Base-by-base conservation (phyloP, 768 basidiomycete species). In the Solioccasus polychromus region DNA sequence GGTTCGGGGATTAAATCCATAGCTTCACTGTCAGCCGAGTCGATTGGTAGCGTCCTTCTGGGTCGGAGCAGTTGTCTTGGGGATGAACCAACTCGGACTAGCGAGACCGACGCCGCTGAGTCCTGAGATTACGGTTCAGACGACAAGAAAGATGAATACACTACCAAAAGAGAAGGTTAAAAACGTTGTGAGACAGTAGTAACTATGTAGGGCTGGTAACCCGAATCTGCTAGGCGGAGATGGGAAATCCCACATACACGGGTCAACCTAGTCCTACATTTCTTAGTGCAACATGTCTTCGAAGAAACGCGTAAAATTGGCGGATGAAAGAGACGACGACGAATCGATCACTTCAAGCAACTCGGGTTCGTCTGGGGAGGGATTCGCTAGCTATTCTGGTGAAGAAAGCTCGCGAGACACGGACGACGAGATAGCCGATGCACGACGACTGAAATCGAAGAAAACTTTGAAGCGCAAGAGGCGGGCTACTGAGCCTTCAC, bases 391-490 rank as follows among this genome's bases (percentile, higher is more conserved):
- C 29, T 40, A 39, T 23, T 12, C 31, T 25, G 53, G 66, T 50
- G 56, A 61, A 37, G 57, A 50, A 28, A 52, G 44, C 30, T 70
- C 67, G 17, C 61, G 62, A 17, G 75, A 82, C 55, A 83, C 80
- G 17, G 82, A 79, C 8, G 83, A 85, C 53, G 84, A 88, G 59
- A 79, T 88, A 39, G 73, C 73, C 14, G 68, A 67, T 3, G 61
- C 77, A 41, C 77, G 79, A 54, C 67, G 62, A 35, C 61, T 68
- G 59, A 91, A 90, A 64, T 91, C 89, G 14, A 81, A 77, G 45
- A 84, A 89, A 64, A 92, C 89, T 0, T 67, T 78, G 42, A 92
- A 92, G 65, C 78, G 90, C 55, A 92, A 91, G 74, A 76, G 85
- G 25, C 74, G 90, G 45, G 90, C 90, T 19, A 88, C 88, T 6